Evolutionary conservation across 768 basidiomycete species (phyloP).

Genomic region (Leccinum subgranulosum): DNA sequence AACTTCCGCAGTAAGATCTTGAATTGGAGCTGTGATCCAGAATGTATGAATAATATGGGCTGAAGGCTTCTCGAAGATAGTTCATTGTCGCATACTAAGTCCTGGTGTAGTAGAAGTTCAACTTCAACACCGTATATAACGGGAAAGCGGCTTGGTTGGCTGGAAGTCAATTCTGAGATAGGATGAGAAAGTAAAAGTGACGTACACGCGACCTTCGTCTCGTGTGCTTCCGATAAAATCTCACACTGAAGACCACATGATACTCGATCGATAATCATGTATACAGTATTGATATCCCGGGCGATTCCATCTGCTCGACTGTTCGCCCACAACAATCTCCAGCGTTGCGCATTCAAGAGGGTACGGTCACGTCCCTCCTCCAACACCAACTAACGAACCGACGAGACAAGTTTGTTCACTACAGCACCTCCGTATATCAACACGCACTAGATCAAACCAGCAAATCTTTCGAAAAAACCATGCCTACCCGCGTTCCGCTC

Average conservation of each 20-base stretch:
- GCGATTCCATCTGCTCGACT: not conserved
- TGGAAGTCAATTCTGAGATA: not conserved
- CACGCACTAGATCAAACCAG: not conserved
- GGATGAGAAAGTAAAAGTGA: not conserved
- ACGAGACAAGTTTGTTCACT: not conserved
- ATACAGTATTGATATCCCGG: not conserved
- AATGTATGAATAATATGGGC: not conserved
- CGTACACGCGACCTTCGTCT: not conserved
- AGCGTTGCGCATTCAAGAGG: not conserved
- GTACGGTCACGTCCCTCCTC: not conserved
- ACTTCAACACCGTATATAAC: not conserved
- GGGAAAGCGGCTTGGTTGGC: not conserved
- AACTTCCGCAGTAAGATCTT: not conserved
- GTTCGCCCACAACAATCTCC: not conserved
- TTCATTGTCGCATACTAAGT: not conserved
- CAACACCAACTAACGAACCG: not conserved
- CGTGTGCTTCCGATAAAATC: not conserved
- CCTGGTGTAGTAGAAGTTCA: not conserved
- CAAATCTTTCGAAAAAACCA: not conserved
- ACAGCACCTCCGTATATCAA: not conserved
- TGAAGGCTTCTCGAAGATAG: not conserved
- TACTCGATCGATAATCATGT: not conserved
- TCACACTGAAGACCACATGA: not conserved
- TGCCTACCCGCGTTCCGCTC: slow-evolving; percentile 29
- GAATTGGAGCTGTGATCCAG: not conserved